A percentile compares a stretch with the other conserved stretches of the same genome.
Evolutionary conservation across 768 basidiomycete species (phyloP).

Genomic region (Inosperma sp.): DNA sequence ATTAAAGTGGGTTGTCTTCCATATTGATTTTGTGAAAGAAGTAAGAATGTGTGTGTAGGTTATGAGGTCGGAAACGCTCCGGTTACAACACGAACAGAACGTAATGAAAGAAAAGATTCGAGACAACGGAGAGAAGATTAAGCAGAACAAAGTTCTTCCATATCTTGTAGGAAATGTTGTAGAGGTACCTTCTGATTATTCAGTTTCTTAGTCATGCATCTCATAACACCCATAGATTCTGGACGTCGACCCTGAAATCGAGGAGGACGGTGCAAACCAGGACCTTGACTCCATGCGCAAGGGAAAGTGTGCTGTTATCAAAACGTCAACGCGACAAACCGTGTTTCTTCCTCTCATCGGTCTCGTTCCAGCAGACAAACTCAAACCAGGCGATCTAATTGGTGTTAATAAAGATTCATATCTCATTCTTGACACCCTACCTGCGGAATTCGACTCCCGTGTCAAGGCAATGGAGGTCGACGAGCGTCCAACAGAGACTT

Average conservation of each 20-base stretch:
- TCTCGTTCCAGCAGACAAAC: conserved; percentile 87
- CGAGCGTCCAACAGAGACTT: conserved; percentile 94
- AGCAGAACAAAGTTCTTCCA: conserved; percentile 98
- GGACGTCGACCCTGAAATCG: conserved; percentile 87
- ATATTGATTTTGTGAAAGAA: background rate
- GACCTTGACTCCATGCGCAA: conserved; percentile 95
- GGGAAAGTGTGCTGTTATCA: conserved; percentile 98
- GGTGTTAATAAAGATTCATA: conserved; percentile 99
- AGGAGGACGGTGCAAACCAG: conserved; percentile 93
- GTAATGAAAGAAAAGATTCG: conserved; percentile 99
- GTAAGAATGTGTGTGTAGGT: conserved; percentile 53
- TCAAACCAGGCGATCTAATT: conserved; percentile 90
- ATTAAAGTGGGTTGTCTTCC: conserved; percentile 58
- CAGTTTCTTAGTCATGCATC: background rate
- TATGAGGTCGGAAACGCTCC: conserved; percentile 91
- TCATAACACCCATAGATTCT: conserved; percentile 57
- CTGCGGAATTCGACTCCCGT: conserved; percentile 95
- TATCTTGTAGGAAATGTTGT: conserved; percentile 98
- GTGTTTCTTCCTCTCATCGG: conserved; percentile 98
- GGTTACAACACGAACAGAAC: conserved; percentile 89
- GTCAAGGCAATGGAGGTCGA: conserved; percentile 99
- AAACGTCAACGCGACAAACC: conserved; percentile 97
- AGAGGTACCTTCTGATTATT: conserved; percentile 54
- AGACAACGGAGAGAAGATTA: conserved; percentile 97
- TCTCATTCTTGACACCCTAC: conserved; percentile 90